These are phyloP conservation scores for Craterostigma plantagineum DNA, from an alignment of 257 asterid species.

Conservation along the genomic window DNA sequence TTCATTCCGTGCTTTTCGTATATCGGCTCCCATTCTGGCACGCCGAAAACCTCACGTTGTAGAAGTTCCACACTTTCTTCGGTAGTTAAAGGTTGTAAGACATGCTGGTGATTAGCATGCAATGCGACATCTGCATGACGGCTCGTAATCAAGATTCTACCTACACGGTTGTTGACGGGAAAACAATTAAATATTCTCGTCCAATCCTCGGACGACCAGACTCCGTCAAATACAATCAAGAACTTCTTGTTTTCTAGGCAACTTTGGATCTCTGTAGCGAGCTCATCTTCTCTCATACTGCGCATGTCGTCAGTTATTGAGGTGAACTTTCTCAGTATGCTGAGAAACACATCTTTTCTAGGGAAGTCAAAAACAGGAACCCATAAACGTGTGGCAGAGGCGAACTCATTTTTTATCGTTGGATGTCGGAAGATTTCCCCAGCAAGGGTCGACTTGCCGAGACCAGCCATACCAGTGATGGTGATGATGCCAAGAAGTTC, in stretches of 20 bases:
- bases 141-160: constrained; percentile 20
- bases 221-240: constrained; percentile 24
- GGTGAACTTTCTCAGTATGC: constrained; percentile 5
- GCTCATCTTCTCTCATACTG: constrained; percentile 7
- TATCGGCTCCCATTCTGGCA: constrained; percentile 5
- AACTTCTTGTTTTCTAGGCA: constrained; percentile 9
- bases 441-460: constrained; percentile 10
- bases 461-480: constrained; percentile 10
- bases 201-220: constrained; percentile 19
- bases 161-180: constrained; percentile 9
- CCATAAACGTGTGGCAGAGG: constrained; percentile 5
- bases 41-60: constrained; percentile 11
- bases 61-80: constrained; percentile 12
- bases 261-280: background rate
- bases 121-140: constrained; percentile 14
- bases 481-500: constrained; percentile 2
- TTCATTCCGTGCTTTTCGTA: background rate
- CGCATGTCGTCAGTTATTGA: background rate
- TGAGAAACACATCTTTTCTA: constrained; percentile 8
- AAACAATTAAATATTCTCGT: constrained; percentile 10
- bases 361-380: constrained; percentile 8
- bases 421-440: constrained; percentile 1
- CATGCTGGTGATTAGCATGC: constrained; percentile 10
- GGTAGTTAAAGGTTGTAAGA: constrained; percentile 1
- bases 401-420: constrained; percentile 2